Percentiles rank a stretch among this genome's conserved stretches.
Evolutionary conservation across 2,329 filamentous ascomycete genomes (phyloP).

Genomic region (Hypoxylon sp.): DNA sequence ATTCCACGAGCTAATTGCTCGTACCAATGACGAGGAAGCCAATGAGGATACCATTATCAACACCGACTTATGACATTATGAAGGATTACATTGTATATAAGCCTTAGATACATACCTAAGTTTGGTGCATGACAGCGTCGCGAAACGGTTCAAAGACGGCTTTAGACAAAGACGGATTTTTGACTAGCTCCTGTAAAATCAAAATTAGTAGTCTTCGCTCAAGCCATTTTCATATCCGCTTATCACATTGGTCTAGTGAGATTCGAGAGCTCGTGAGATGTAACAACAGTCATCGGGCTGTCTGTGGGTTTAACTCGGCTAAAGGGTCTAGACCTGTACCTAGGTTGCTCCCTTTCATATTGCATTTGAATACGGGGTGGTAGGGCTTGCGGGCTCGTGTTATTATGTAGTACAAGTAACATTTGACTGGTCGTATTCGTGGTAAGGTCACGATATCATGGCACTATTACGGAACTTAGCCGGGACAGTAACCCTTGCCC

Average conservation of each 20-base stretch:
- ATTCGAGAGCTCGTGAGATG: not conserved
- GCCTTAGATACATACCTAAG: not conserved
- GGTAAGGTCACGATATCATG: constrained; percentile 2
- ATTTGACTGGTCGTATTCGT: constrained; percentile 12
- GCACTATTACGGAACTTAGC: not conserved
- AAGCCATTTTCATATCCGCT: not conserved
- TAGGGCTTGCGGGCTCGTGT: not conserved
- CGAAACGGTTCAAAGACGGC: not conserved
- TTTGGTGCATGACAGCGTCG: not conserved
- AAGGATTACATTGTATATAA: not conserved
- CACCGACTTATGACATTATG: not conserved
- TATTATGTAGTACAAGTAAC: not conserved
- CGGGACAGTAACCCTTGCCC: not conserved
- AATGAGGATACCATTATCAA: constrained; percentile 32
- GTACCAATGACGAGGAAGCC: constrained; percentile 48
- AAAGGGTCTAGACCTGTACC: not conserved
- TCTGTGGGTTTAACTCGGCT: not conserved
- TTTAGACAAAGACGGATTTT: not conserved
- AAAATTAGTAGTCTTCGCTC: not conserved
- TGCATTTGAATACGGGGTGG: not conserved
- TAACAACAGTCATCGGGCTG: not conserved
- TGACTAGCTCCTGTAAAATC: not conserved
- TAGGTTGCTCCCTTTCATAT: not conserved
- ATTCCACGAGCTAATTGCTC: constrained; percentile 64
- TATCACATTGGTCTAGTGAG: not conserved